These are phyloP conservation scores for Aspergillus sp. DNA, from an alignment of 2,329 filamentous ascomycete genomes.

Conservation along the genomic window DNA sequence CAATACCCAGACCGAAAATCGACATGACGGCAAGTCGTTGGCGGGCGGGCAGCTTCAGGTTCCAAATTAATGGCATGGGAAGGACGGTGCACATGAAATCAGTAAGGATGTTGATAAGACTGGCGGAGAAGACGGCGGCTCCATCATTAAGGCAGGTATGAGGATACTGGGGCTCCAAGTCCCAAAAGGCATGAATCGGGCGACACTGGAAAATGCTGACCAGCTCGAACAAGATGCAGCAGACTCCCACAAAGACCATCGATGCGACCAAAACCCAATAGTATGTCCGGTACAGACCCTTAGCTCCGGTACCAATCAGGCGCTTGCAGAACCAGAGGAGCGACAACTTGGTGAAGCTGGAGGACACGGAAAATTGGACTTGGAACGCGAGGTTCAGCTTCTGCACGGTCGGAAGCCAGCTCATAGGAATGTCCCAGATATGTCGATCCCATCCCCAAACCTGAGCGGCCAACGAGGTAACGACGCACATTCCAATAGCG, in stretches of 20 bases:
- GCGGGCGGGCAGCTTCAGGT: conserved; percentile 27
- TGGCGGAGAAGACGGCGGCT: conserved; percentile 26
- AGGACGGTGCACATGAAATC: conserved; percentile 30
- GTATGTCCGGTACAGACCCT: conserved; percentile 19
- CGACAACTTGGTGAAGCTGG: conserved; percentile 32
- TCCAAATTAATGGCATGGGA: conserved; percentile 37
- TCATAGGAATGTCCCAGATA: conserved; percentile 34
- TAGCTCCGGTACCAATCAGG: conserved; percentile 22
- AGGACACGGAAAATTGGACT: conserved; percentile 31
- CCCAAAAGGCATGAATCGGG: conserved; percentile 29
- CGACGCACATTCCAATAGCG: conserved; percentile 28
- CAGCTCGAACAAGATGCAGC: conserved; percentile 25
- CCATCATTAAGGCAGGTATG: conserved; percentile 24
- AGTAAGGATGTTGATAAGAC: conserved; percentile 32
- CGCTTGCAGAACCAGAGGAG: conserved; percentile 33
- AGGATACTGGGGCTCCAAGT: conserved; percentile 18
- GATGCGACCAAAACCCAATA: conserved; percentile 18
- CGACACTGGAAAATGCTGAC: conserved; percentile 35
- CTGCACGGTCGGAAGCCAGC: conserved; percentile 22
- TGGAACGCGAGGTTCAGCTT: conserved; percentile 33
- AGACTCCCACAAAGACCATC: conserved; percentile 27
- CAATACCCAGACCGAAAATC: conserved; percentile 31
- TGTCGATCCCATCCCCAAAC: conserved; percentile 34
- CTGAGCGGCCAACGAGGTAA: conserved; percentile 28
- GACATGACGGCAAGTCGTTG: conserved; percentile 33